These are phyloP conservation scores for Sclerotinia borealis DNA, from an alignment of 2,329 filamentous ascomycete genomes.

Conservation along the genomic window DNA sequence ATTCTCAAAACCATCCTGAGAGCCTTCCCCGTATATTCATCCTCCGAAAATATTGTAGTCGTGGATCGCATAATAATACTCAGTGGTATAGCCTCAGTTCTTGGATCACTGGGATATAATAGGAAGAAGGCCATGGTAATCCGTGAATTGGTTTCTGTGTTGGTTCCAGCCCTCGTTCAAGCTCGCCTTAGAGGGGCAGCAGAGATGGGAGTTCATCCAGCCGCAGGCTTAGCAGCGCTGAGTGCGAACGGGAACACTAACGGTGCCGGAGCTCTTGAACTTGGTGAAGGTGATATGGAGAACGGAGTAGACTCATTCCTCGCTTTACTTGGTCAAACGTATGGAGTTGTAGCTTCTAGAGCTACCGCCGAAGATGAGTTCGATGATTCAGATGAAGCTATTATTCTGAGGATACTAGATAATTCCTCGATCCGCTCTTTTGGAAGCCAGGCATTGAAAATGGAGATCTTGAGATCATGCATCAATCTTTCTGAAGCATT, in stretches of 20 bases:
- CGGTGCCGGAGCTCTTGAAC: slow-evolving; percentile 51
- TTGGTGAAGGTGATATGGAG: slow-evolving; percentile 60
- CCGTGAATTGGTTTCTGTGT: slow-evolving; percentile 73
- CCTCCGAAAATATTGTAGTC: slow-evolving; percentile 61
- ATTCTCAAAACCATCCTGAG: slow-evolving; percentile 62
- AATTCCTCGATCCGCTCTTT: slow-evolving; percentile 58
- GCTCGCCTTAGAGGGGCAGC: slow-evolving; percentile 88
- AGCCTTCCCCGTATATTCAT: slow-evolving; percentile 60
- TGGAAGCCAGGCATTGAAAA: slow-evolving; percentile 73
- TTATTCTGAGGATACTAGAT: slow-evolving; percentile 51
- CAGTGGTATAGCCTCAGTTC: slow-evolving; percentile 79
- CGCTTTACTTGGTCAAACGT: slow-evolving; percentile 54
- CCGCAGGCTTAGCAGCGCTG: slow-evolving; percentile 73
- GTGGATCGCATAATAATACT: slow-evolving; percentile 74
- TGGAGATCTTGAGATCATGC: slow-evolving; percentile 82
- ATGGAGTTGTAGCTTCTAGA: slow-evolving; percentile 48
- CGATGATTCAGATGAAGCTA: slow-evolving; percentile 46
- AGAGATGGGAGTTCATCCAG: slow-evolving; percentile 94
- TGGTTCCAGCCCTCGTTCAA: slow-evolving; percentile 81
- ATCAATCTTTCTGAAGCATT: slow-evolving; percentile 91
- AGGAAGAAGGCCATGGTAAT: slow-evolving; percentile 89
- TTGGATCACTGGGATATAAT: slow-evolving; percentile 71
- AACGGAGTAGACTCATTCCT: slow-evolving; percentile 59
- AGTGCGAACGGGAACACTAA: slow-evolving; percentile 44
- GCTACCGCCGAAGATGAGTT: slow-evolving; percentile 12